Evolutionary conservation across 352 stramenopile species (phyloP), one percentile per base, ranked within the genome.

Genomic region (Salisapilia sapeloensis): DNA sequence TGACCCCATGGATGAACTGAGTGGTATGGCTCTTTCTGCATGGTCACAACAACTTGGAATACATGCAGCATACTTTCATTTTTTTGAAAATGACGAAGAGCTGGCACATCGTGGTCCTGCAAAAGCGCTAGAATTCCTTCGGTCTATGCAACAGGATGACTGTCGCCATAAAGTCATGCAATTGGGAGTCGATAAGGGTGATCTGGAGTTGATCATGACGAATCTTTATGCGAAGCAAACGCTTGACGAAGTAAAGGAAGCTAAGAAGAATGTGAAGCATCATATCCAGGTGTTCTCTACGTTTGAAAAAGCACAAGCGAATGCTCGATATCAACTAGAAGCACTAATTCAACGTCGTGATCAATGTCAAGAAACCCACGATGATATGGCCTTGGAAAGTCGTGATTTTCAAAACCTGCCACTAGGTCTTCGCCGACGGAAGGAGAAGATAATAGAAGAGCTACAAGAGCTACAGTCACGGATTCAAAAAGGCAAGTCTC

Each of bases 381-480:
- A n/a, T n/a, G n/a, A n/a, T n/a, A n/a, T n/a, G n/a, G n/a, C n/a
- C n/a, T n/a, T n/a, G n/a, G n/a, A n/a, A n/a, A n/a, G n/a, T n/a
- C n/a, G n/a, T n/a, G 69, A 80, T n/a, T 84, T 84, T 21, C 60
- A 65, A 0, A 54, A 75, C 31, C 62, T 63, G 6, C 69, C 69
- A 4, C 59, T 60, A 33, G 64, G 57, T 11, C 33, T 84, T 17
- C 46, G 56, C 0, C 44, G 48, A 8, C 54, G 50, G 26, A 51
- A 58, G 14, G 42, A 57, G 23, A 33, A 21, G 15, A 44, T 60
- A n/a, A 31, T 42, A 0, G 29, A 41, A 20, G 47, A 60, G 4
- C 41, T 84, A 8, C 52, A 66, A 14, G 14, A 56, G 6, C 48
- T 48, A 1, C 13, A 44, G n/a, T n/a, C n/a, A n/a, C n/a, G n/a